Evolutionary conservation across 2,329 filamentous ascomycete species (phyloP), one percentile per base, ranked within the genome.

Genomic region (Colletotrichum simmondsii): DNA sequence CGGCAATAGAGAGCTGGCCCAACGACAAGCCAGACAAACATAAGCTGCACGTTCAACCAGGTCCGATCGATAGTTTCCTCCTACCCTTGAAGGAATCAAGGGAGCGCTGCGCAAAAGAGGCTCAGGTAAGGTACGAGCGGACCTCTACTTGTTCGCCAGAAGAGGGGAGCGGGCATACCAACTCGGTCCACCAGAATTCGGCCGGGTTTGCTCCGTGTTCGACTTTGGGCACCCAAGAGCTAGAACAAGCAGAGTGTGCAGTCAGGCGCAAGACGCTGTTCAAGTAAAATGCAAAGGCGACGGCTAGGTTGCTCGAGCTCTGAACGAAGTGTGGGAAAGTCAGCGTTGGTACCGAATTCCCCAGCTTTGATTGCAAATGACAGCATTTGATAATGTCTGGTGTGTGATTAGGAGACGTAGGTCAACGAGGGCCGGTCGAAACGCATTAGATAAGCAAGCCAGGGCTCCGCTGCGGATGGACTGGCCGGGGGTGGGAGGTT

Each of bases 371-470:
- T 77, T 81, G 78, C 77, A 76, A 76, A 80, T 80, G 78, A 76
- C 78, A 77, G 72, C 76, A 76, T 77, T 77, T 77, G 77, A 77
- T 76, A 76, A 74, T 75, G 75, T 71, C 74, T 72, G 60, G 74
- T 77, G 72, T 77, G 78, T 77, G 80, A 74, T 78, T 78, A 78
- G 77, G 78, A 79, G 77, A 77, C 76, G 75, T 77, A 74, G 68
- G 68, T 73, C 49, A 70, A 73, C 74, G 67, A 76, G 78, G 76
- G 78, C 77, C 73, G 61, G 68, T 69, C 59, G 67, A 65, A 64
- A 59, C 57, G 46, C 22, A 71, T 79, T 79, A 78, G 65, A 64
- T 79, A 78, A 79, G 75, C 77, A 75, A 58, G 59, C 60, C 42
- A 70, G 70, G 65, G 59, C 71, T 64, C 71, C 68, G 62, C 63